Base-by-base conservation (phyloP, 192 early-diverging fungal genomes). In the Coemansia javaensis region DNA sequence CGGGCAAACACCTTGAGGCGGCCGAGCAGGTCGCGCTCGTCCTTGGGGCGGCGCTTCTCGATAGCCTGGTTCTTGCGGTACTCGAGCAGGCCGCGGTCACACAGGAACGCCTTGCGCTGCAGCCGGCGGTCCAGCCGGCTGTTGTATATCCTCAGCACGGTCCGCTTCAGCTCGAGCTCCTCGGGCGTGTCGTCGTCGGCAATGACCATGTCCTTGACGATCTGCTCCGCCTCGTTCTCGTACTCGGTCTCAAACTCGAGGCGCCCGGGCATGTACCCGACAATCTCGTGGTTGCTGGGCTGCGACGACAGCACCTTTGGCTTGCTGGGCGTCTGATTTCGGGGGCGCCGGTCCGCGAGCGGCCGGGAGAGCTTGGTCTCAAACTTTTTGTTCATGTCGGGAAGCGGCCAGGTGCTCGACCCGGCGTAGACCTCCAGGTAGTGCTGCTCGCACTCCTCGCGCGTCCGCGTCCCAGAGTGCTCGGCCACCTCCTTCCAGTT, bases 401-500 rank as follows among this genome's bases (percentile, higher is more conserved):
- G 96, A 9, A 88, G 46, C 2, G 94, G 96, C 90, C 93, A 97
- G 0, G 51, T 49, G 1, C 80, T 62, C 16, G 85, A 86, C 15
- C 79, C 59, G 5, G 90, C 77, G 59, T 93, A 99, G 2, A 90
- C 82, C 14, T 85, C 66, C 22, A 89, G 52, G 66, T 99, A 99
- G 56, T 99, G 97, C 37, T 82, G 74, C 43, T 88, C 89, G 57
- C 88, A 89, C 59, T 97, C 90, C 38, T 87, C 81, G 41, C 85
- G 83, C 15, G 82, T 85, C 59, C 93, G 93, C 25, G 91, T 92
- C 13, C 91, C 90, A 20, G 97, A 87, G 51, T 93, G 88, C 41
- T 91, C 91, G 0, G 92, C 86, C 25, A 95, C 87, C 38, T 92
- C 90, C 56, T 89, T 88, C 93, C 94, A 99, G 74, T 97, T 98